These are phyloP conservation scores for Colletotrichum sp. DNA, from an alignment of 2,329 filamentous ascomycete genomes.

Conservation along the genomic window DNA sequence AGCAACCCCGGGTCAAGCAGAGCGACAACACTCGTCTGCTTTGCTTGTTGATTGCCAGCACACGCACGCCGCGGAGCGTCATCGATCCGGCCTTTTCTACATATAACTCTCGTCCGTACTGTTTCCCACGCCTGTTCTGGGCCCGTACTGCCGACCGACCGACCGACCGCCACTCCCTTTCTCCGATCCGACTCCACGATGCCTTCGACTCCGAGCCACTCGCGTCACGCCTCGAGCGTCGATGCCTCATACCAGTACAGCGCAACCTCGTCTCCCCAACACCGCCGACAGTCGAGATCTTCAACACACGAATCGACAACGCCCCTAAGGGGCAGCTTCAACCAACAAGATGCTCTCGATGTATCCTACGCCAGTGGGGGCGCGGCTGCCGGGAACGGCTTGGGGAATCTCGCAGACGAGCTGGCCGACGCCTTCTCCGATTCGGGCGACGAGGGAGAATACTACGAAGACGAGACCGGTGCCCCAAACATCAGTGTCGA, in stretches of 20 bases:
- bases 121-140: not conserved
- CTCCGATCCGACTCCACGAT: slow-evolving; percentile 31
- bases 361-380: slow-evolving; percentile 50
- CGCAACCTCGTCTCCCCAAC: slow-evolving; percentile 48
- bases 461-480: slow-evolving; percentile 37
- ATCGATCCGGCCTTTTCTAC: not conserved
- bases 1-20: slow-evolving; percentile 17
- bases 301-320: slow-evolving; percentile 55
- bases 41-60: not conserved
- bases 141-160: not conserved
- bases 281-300: slow-evolving; percentile 55
- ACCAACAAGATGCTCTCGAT: slow-evolving; percentile 52
- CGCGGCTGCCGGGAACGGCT: slow-evolving; percentile 54
- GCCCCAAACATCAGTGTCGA: slow-evolving; percentile 25
- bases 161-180: not conserved
- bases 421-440: slow-evolving; percentile 75
- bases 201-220: slow-evolving; percentile 61
- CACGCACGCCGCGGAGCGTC: not conserved
- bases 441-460: slow-evolving; percentile 65
- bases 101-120: not conserved
- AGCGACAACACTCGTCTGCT: slow-evolving; percentile 12
- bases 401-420: slow-evolving; percentile 83
- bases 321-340: slow-evolving; percentile 52
- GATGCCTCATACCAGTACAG: slow-evolving; percentile 45
- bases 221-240: slow-evolving; percentile 60